A percentile compares a stretch with the other conserved stretches of the same genome.
Conservation (phyloP, 2,329 filamentous ascomycete species). For the Didymella pinodella region DNA sequence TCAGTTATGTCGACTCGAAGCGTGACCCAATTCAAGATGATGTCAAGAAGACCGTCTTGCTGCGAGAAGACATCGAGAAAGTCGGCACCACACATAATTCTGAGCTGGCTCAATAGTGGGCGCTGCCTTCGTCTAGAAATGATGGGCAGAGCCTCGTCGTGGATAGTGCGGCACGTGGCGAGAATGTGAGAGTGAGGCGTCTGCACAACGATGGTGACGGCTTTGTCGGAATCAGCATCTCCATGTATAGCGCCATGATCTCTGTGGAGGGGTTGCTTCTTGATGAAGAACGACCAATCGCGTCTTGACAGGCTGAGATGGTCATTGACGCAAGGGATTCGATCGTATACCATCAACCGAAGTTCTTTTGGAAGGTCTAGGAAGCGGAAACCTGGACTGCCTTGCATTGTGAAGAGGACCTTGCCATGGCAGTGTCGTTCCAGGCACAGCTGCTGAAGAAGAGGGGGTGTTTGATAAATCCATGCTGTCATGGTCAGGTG, state of each 20-base stretch:
- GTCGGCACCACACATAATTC: constrained; percentile 9
- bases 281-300: constrained; percentile 19
- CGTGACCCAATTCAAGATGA: constrained; percentile 12
- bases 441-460: background rate
- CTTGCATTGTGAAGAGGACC: background rate
- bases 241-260: constrained; percentile 8
- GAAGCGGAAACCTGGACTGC: constrained; percentile 3
- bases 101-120: constrained; percentile 5
- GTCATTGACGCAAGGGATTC: constrained; percentile 16
- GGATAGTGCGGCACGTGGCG: constrained; percentile 12
- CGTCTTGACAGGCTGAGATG: constrained; percentile 13
- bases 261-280: constrained; percentile 17
- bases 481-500: constrained; percentile 15
- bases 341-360: constrained; percentile 23
- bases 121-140: constrained; percentile 4
- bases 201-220: constrained; percentile 7
- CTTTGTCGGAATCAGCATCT: constrained; percentile 13
- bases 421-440: background rate
- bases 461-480: constrained; percentile 9
- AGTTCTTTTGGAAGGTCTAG: constrained; percentile 24
- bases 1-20: background rate
- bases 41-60: constrained; percentile 11
- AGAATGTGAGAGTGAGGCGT: constrained; percentile 9
- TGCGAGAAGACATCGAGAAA: constrained; percentile 20
- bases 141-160: constrained; percentile 14